These are phyloP conservation scores for Geranium incanum DNA, from an alignment of 441 rosid genomes.

Conservation along the genomic window DNA sequence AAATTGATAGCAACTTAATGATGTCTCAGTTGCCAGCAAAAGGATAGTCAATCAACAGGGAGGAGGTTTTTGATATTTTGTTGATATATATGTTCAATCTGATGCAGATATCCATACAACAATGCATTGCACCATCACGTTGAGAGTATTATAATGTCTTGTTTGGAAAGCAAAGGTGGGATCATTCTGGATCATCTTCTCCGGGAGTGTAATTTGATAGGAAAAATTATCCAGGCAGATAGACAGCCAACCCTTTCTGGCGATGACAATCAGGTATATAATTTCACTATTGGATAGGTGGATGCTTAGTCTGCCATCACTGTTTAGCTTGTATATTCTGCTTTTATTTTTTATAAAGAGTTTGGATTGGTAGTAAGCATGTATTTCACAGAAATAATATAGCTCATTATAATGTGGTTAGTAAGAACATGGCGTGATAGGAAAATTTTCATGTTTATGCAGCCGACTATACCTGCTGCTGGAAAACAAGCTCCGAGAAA, in stretches of 20 bases:
- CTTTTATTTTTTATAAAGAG: not conserved
- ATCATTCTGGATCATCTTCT: constrained; percentile 64
- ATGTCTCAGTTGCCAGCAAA: constrained; percentile 8
- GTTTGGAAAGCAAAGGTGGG: constrained; percentile 69
- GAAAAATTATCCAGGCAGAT: constrained; percentile 66
- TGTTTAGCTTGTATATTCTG: not conserved
- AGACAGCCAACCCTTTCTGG: constrained; percentile 54
- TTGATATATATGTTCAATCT: not conserved
- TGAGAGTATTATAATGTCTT: constrained; percentile 71
- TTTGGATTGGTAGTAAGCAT: not conserved
- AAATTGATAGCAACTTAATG: constrained; percentile 10
- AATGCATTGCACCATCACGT: constrained; percentile 94
- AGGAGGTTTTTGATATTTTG: not conserved
- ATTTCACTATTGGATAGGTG: not conserved
- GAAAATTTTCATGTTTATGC: constrained; percentile 25
- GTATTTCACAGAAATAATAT: not conserved
- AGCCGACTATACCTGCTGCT: constrained; percentile 74
- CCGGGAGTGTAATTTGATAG: constrained; percentile 70
- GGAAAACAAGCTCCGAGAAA: constrained; percentile 67
- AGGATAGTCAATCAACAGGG: not conserved
- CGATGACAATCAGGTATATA: constrained; percentile 33
- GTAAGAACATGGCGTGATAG: not conserved
- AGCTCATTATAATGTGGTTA: not conserved
- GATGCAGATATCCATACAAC: constrained; percentile 82
- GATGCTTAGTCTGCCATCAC: not conserved